Conservation (phyloP, 208 protist genomes). For the Jaenimonas drosophilae region DNA sequence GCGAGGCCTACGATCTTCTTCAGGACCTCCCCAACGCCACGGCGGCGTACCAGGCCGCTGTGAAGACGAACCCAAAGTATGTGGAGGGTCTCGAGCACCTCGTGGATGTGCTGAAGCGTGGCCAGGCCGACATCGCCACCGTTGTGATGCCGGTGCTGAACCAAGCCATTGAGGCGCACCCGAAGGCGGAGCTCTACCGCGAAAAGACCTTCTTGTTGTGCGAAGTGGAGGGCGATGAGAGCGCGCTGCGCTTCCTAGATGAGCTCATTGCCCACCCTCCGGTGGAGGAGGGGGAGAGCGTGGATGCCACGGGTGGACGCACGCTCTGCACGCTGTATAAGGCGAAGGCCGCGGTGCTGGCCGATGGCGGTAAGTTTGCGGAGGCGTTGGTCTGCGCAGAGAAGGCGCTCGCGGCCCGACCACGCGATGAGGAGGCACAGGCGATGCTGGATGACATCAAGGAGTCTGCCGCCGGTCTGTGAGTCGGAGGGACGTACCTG, state of each 20-base stretch:
- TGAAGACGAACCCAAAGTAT: conserved; percentile 48
- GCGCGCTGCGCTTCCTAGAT: conserved; percentile 61
- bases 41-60: conserved; percentile 37
- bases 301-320: conserved; percentile 26
- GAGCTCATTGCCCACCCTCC: conserved; percentile 56
- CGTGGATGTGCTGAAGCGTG: conserved; percentile 31
- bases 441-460: conserved; percentile 55
- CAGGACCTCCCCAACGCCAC: conserved; percentile 40
- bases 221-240: conserved; percentile 65
- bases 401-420: conserved; percentile 39
- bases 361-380: conserved; percentile 51
- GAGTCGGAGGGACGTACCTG: too few species aligned
- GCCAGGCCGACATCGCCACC: conserved; percentile 10
- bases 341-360: conserved; percentile 83
- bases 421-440: conserved; percentile 60
- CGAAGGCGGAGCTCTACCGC: conserved; percentile 53
- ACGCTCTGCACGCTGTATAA: conserved; percentile 66
- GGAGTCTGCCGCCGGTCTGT: too few species aligned
- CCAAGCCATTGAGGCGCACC: conserved; percentile 62
- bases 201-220: conserved; percentile 85
- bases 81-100: conserved; percentile 50
- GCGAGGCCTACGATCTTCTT: conserved; percentile 33
- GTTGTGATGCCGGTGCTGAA: conserved; percentile 34
- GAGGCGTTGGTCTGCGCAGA: conserved; percentile 58
- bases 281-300: conserved; percentile 73